Base-by-base conservation (phyloP, 2,329 filamentous ascomycete species). In the Pseudogymnoascus sp. region DNA sequence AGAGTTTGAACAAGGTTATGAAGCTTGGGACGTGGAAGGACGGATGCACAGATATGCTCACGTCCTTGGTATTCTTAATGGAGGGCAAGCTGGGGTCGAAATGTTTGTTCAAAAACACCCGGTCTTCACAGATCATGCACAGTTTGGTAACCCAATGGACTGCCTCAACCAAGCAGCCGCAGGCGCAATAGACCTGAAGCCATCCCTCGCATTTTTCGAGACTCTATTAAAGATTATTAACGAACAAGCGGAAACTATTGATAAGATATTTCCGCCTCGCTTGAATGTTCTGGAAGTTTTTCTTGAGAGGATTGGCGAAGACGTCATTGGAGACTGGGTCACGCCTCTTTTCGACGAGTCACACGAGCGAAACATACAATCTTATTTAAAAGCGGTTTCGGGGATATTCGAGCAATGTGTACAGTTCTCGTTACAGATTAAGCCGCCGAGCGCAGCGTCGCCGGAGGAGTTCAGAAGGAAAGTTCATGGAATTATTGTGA, bases 1-100 rank as follows among this genome's bases (percentile, higher is more conserved):
- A 59, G 95, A 99, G 73, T 99, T 99, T 68, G 90, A 96, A 75
- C 89, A 95, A 71, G 95, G 91, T 3, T 96, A 96, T 68, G 91
- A 95, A 73, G 87, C 86, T 45, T 90, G 89, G 77, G 93, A 99
- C 73, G 86, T 96, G 61, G 89, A 96, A 67, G 92, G 91, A 1
- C 83, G 87, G 61, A 97, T 97, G 93, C 86, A 83, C 68, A 85
- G 89, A 71, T 97, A 96, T 75, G 93, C 93, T 1, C 86, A 91
- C 69, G 92, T 99, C 14, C 78, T 99, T 63, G 86, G 90, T 63
- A 83, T 84, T 1, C 80, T 99, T 49, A 96, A 96, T 72, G 91
- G 90, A 25, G 92, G 91, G 14, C 81, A 82, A 41, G 87, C 88
- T 12, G 91, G 86, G 8, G 81, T 96, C 58, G 91, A 97, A 61